These are phyloP conservation scores for Podochytrium sp. DNA, from an alignment of 192 early-diverging fungal genomes.

Conservation along the genomic window DNA sequence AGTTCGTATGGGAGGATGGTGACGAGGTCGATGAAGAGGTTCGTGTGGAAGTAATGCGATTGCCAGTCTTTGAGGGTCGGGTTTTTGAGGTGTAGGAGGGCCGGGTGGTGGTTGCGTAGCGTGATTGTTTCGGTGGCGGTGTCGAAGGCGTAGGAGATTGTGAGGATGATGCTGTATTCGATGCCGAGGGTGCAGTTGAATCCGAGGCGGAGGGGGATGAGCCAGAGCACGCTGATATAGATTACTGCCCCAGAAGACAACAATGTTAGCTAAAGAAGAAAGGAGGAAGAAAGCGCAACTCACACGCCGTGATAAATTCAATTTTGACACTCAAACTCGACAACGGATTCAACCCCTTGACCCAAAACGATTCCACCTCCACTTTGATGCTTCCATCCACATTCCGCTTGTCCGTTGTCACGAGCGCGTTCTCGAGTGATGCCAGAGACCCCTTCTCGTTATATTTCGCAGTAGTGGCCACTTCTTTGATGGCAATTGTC, in stretches of 20 bases:
- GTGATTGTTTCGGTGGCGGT: slow-evolving; percentile 12
- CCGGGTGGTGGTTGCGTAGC: slow-evolving; percentile 16
- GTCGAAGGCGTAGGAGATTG: slow-evolving; percentile 18
- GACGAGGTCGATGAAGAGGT: slow-evolving; percentile 2
- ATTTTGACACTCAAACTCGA: slow-evolving; percentile 25
- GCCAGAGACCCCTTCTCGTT: slow-evolving; percentile 16
- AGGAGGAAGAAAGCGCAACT: neutral
- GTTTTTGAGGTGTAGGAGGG: slow-evolving; percentile 5
- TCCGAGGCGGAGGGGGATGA: slow-evolving; percentile 20
- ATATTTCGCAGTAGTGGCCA: slow-evolving; percentile 11
- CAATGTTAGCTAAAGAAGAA: neutral
- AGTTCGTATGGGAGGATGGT: slow-evolving; percentile 11
- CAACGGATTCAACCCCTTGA: slow-evolving; percentile 11
- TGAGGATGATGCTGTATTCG: slow-evolving; percentile 2
- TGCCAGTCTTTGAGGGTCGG: slow-evolving; percentile 29
- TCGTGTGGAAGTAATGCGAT: neutral
- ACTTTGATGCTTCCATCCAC: too few species aligned
- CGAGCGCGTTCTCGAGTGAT: neutral
- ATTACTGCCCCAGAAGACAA: neutral
- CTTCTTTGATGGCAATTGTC: too few species aligned
- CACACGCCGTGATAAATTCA: slow-evolving; percentile 38
- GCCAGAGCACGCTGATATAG: slow-evolving; percentile 5
- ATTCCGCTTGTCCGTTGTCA: neutral
- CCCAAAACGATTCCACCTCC: neutral
- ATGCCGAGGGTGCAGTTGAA: slow-evolving; percentile 4